Evolutionary conservation across 176 grass and related monocot genomes (phyloP).

Genomic region (Carex littledalei): DNA sequence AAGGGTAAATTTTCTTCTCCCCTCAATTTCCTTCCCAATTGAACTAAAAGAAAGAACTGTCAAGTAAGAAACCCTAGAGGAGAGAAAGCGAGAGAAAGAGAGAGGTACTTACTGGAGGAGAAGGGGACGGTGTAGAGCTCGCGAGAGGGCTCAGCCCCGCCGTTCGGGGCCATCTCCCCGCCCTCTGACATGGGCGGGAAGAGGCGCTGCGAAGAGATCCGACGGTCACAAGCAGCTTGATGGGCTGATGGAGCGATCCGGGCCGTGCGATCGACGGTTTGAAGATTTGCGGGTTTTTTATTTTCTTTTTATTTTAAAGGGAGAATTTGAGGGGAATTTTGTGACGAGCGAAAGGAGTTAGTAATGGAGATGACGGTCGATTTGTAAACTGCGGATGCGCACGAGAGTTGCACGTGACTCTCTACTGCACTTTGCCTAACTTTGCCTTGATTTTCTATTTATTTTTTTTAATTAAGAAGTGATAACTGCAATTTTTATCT

Average conservation of each 20-base stretch:
- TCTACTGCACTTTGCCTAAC: not conserved
- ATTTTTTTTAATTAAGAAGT: not conserved
- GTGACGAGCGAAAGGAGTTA: conserved; percentile 5
- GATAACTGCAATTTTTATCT: too few relatives aligned
- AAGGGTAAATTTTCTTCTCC: not conserved
- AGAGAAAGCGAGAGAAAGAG: not conserved
- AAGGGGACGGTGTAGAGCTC: conserved; percentile 19
- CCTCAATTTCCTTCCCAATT: not conserved
- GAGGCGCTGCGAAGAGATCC: conserved; percentile 20
- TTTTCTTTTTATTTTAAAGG: not conserved
- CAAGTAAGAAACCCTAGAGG: conserved; percentile 15
- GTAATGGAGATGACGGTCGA: conserved; percentile 6
- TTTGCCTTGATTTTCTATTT: not conserved
- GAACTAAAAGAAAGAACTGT: not conserved
- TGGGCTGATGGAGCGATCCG: conserved; percentile 2
- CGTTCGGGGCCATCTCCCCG: conserved; percentile 22
- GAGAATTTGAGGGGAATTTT: conserved; percentile 9
- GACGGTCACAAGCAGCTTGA: not conserved
- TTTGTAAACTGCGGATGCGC: conserved; percentile 1
- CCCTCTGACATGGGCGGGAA: conserved; percentile 27
- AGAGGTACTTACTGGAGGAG: conserved; percentile 11
- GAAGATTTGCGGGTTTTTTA: conserved; percentile 16
- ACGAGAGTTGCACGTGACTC: not conserved
- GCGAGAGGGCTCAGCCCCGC: conserved; percentile 15
- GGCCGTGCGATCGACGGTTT: conserved; percentile 20